Base-by-base conservation (phyloP, 345 rosid species). In the Capsella bursapastoris region DNA sequence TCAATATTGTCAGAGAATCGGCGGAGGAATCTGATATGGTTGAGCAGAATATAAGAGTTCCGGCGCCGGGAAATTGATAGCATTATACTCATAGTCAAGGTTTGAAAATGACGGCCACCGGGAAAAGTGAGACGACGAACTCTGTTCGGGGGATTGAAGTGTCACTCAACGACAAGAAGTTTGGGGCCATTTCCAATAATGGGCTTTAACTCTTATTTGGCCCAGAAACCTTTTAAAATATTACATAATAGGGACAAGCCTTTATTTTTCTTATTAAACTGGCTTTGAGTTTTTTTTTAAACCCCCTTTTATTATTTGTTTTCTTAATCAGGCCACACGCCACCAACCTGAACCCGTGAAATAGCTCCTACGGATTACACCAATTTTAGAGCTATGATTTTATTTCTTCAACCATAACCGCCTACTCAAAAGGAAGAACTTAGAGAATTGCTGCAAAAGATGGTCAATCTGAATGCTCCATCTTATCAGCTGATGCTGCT, bases 401-500 rank as follows among this genome's bases (percentile, higher is more conserved):
- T 45, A 56, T 64, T 64, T 56, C 38, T 64, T 44, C 35, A 40
- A 53, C 47, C 32, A 28, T 16, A 45, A 10, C 22, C 40, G 18
- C n/a, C 63, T 31, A 63, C 13, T 31, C 70, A 34, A 56, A 55
- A 55, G 34, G 8, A 64, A 57, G 59, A 73, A 8, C 63, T 45
- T 27, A 55, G 58, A 52, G 15, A 61, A 4, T 4, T 29, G 16
- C 58, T 12, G 60, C 53, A 66, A 45, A 48, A 65, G 72, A 57
- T 4, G n/a, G 18, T 50, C 47, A 68, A 34, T 22, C 57, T 43
- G 64, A 75, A 43, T 25, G 37, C 48, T 68, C 68, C 49, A 67
- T 75, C 68, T 84, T 86, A 63, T 83, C 92, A 45, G 85, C 90
- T 25, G 89, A 88, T 47, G 57, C 81, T 5, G 88, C 85, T 2